phyloP scores from a whole-genome alignment of 768 basidiomycete species.

The Crucibulum laeve region DNA sequence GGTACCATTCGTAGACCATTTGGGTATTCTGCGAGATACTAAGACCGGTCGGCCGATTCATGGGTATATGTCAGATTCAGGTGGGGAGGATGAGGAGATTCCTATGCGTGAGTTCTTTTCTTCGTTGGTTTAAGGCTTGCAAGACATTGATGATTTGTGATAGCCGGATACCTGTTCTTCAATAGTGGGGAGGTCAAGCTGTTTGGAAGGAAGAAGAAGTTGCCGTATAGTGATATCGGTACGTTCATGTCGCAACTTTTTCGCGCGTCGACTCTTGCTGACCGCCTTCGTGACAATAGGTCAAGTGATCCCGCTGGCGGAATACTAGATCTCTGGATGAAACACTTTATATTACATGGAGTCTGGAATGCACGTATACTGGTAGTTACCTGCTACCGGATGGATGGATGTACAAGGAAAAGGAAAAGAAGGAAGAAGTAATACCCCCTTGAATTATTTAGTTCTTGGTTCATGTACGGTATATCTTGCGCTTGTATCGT shows the following conservation, averaged over 20 bases:
- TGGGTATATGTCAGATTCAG: conserved; percentile 35
- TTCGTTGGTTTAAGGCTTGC: neutral
- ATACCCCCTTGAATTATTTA: too few relatives aligned
- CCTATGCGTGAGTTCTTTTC: conserved; percentile 52
- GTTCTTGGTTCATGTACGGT: too few relatives aligned
- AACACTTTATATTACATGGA: too few relatives aligned
- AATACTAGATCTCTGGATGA: too few relatives aligned
- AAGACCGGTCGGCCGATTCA: conserved; percentile 73
- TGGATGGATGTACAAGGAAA: too few relatives aligned
- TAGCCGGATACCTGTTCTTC: conserved; percentile 83
- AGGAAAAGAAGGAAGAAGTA: too few relatives aligned
- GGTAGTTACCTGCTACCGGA: too few relatives aligned
- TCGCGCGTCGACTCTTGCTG: neutral
- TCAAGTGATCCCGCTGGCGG: conserved; percentile 37
- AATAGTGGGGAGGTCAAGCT: conserved; percentile 72
- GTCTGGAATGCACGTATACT: too few relatives aligned
- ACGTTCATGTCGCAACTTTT: conserved; percentile 22
- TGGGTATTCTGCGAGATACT: conserved; percentile 67
- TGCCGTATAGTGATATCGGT: conserved; percentile 63
- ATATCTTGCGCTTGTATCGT: too few relatives aligned
- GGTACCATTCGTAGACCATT: conserved; percentile 78
- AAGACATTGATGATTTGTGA: neutral
- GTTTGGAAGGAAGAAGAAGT: conserved; percentile 57
- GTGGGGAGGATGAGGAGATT: conserved; percentile 41
- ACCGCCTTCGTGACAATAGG: conserved; percentile 19